Evolutionary conservation across 2,329 filamentous ascomycete genomes (phyloP).

Genomic region (Xylaria sp.): DNA sequence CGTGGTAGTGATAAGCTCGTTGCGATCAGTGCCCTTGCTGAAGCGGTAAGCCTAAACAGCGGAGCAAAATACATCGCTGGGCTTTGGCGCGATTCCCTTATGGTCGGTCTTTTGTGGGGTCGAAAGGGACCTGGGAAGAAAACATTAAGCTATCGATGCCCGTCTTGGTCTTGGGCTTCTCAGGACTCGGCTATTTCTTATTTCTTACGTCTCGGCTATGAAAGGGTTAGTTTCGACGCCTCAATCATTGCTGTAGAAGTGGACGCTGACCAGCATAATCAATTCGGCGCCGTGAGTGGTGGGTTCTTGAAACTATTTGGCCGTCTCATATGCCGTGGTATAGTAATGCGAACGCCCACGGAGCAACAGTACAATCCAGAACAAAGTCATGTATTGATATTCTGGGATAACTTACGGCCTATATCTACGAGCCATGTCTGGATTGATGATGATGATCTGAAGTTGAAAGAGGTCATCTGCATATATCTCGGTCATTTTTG

Average conservation of each 20-base stretch:
- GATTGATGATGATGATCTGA: neutral
- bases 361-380: neutral
- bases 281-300: neutral
- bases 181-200: constrained; percentile 1
- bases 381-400: neutral
- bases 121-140: constrained; percentile 7
- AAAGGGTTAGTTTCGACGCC: neutral
- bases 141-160: constrained; percentile 1
- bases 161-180: constrained; percentile 15
- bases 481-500: neutral
- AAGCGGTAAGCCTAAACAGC: neutral
- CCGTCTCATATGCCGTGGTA: neutral
- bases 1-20: neutral
- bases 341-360: neutral
- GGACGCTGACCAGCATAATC: neutral
- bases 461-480: neutral
- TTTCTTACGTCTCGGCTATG: neutral
- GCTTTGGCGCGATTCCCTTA: neutral
- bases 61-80: neutral
- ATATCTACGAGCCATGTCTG: neutral
- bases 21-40: neutral
- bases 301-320: neutral
- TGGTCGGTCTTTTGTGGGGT: neutral
- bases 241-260: neutral
- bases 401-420: neutral